Conservation (phyloP, 164 flowering plant species). For the Dillenia turbinata region DNA sequence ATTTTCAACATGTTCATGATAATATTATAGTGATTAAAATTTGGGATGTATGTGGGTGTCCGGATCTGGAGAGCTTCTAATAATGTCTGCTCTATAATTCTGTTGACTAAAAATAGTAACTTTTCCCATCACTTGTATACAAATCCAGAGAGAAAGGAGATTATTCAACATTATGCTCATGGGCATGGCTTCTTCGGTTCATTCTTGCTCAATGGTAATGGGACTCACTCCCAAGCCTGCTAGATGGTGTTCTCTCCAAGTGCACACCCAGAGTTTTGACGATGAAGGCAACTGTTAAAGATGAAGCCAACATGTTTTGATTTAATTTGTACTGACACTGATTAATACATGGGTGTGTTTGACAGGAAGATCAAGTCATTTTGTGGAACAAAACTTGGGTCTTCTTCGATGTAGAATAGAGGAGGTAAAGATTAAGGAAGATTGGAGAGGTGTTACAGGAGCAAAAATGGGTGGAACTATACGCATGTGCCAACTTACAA, state of each 20-base stretch:
- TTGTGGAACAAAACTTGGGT: constrained; percentile 38
- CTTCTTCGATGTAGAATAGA: constrained; percentile 39
- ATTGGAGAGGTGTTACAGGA: constrained; percentile 28
- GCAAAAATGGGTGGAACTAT: constrained; percentile 43
- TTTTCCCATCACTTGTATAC: no score
- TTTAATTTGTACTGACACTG: neutral
- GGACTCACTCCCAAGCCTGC: no score
- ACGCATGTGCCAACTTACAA: constrained; percentile 20
- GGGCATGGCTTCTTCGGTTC: no score
- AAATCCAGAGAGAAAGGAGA: no score
- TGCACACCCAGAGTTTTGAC: constrained; percentile 29
- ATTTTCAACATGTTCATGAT: no score
- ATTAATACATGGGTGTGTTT: neutral
- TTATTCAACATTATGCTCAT: no score
- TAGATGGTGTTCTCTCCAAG: neutral
- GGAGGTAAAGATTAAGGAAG: constrained; percentile 33
- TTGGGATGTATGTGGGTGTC: no score
- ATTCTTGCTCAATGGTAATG: no score
- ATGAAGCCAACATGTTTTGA: neutral
- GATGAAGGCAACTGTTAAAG: constrained; percentile 24
- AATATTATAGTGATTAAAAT: no score
- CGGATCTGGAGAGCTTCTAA: no score
- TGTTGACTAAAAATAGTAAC: no score
- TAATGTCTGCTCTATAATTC: no score
- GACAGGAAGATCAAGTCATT: constrained; percentile 33